A percentile compares a stretch with the other conserved stretches of the same genome.
Conservation (phyloP, 805 yeast genomes). For the Candida pseudofarinosa region DNA sequence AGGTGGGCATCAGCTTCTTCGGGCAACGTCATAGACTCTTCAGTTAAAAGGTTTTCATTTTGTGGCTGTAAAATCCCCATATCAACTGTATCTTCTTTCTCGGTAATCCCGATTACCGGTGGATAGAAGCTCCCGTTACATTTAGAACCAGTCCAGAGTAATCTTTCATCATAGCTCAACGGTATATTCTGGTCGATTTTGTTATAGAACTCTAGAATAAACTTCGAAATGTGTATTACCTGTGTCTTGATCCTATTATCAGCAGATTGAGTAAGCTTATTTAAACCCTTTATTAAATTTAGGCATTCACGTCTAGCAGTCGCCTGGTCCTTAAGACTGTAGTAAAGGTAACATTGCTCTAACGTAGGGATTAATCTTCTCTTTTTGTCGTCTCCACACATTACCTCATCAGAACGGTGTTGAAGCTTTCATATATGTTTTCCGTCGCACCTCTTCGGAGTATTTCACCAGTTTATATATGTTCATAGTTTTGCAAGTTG, state of each 20-base stretch:
- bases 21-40: neutral
- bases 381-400: neutral
- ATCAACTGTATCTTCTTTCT: slow-evolving; percentile 6
- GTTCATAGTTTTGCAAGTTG: neutral
- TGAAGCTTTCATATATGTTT: neutral
- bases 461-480: too few relatives aligned
- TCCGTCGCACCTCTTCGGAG: neutral
- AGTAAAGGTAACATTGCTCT: slow-evolving; percentile 13
- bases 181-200: slow-evolving; percentile 1
- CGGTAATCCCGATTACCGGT: slow-evolving; percentile 17
- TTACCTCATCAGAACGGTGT: neutral
- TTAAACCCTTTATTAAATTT: slow-evolving; percentile 21
- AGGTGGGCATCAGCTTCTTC: neutral
- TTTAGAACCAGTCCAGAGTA: slow-evolving; percentile 27
- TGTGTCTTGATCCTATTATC: slow-evolving; percentile 5
- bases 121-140: slow-evolving; percentile 12
- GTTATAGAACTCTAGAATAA: slow-evolving; percentile 20
- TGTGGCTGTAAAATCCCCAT: slow-evolving; percentile 1
- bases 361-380: slow-evolving; percentile 4
- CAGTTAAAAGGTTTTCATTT: neutral
- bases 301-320: slow-evolving; percentile 18
- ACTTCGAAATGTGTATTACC: slow-evolving; percentile 15
- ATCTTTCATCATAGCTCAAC: slow-evolving; percentile 9
- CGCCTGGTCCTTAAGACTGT: slow-evolving; percentile 11
- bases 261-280: slow-evolving; percentile 4